Base-by-base conservation (phyloP, 345 rosid genomes). In the Rhodamnia argentea region DNA sequence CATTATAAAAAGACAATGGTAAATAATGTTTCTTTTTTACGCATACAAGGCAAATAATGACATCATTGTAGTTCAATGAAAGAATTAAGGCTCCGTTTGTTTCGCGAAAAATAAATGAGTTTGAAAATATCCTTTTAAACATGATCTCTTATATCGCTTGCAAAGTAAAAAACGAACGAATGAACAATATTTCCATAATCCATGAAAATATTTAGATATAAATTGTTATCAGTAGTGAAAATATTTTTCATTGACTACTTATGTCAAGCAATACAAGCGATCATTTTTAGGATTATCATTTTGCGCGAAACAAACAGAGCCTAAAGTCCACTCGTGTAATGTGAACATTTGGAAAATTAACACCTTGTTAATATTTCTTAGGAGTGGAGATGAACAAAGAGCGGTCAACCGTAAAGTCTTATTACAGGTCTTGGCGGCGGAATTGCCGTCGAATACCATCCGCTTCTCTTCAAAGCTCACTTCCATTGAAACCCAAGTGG, bases 381-480 rank as follows among this genome's bases (percentile, higher is more conserved):
- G 42, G 15, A 50, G 29, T 4, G 83, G 78, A 51, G 52, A 52
- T 18, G 88, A 87, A 40, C 85, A 64, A 1, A 89, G 87, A 76
- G 10, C 86, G n/a, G 74, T 90, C 44, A 87, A 90, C 85, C 89
- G 90, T 22, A 87, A 82, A 85, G 86, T 44, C 13, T 53, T 90
- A 56, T 62, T 87, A 56, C 75, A 89, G 86, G 86, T 86, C 40
- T 58, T 90, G 70, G 91, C 92, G 22, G 64, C 88, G 15, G 92
- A 91, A 78, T 78, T 91, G 86, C 92, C 93, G 2, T 7, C 83
- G 2, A 76, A 85, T 23, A 37, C 90, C 15, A 89, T 90, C 57
- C 89, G 92, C 12, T 90, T 90, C 83, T 89, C 92, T 53, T 87
- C 92, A 13, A 89, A 85, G 87, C 86, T 91, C 27, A 84, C 75